Evolutionary conservation across 306 rosid species (phyloP), one percentile per base, ranked within the genome.

Genomic region (Delonix regia): DNA sequence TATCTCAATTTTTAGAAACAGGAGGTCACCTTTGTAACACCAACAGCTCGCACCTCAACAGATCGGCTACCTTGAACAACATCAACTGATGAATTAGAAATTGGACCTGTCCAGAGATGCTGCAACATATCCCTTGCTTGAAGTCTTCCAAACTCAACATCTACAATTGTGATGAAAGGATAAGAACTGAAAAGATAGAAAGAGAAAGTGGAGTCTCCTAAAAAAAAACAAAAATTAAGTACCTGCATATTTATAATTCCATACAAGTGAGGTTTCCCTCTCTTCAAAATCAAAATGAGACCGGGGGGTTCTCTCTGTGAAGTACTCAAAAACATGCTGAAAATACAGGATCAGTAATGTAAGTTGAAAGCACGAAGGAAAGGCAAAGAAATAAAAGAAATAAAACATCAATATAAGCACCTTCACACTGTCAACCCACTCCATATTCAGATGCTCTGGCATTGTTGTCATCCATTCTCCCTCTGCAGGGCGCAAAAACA

Each of bases 181-280:
- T 52, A 52, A 80, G 59, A 78, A 73, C 68, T 63, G 42, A 80
- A 41, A 59, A 69, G 41, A 83, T 27, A 56, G 42, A 38, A 79
- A 28, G 84, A 27, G 41, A 48, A 78, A 34, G 10, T 11, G 53
- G 36, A 30, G 44, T 64, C 68, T 19, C n/a, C 69, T 18, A 7
- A 79, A 73, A 47, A 67, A 63, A 34, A 5, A 63, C 34, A 34
- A 16, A 71, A 56, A 45, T 52, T 9, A 33, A 30, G 63, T 71
- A 94, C 99, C 99, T 85, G 99, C 91, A 83, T 92, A 92, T 87
- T 89, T 92, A 85, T 94, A 94, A 81, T 91, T 94, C 99, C 99
- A 94, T 25, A 94, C 99, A 82, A 94, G 97, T 67, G 99, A 94
- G 77, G 99, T 88, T 48, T 89, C 90, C 22, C 95, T 91, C 16